phyloP scores from a whole-genome alignment of 2,329 filamentous ascomycete species.

The Monilinia fructicola region DNA sequence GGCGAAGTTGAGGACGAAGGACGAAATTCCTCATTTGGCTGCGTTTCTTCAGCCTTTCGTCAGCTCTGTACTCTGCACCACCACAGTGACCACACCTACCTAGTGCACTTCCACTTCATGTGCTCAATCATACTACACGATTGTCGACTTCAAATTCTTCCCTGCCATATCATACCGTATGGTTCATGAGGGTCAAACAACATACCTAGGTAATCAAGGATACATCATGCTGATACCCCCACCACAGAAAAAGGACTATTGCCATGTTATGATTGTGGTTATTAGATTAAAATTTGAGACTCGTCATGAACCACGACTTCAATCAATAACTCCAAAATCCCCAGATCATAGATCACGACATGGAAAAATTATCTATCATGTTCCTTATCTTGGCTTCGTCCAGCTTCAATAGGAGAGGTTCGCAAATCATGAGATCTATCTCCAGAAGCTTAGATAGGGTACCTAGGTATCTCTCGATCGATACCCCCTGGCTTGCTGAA shows the following conservation, averaged over 20 bases:
- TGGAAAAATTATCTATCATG: neutral
- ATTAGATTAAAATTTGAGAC: conserved; percentile 17
- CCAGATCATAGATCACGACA: conserved; percentile 10
- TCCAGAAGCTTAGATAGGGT: neutral
- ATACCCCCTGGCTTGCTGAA: conserved; percentile 7
- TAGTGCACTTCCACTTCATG: too few relatives aligned
- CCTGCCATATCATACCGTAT: neutral
- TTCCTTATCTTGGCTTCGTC: conserved; percentile 5
- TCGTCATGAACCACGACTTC: conserved; percentile 21
- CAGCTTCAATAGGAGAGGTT: neutral
- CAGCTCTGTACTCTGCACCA: neutral
- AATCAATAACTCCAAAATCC: conserved; percentile 1
- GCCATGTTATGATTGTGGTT: conserved; percentile 2
- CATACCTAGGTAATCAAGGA: conserved; percentile 9
- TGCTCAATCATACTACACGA: neutral
- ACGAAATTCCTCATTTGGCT: neutral
- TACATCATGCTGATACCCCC: neutral
- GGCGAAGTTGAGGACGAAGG: neutral
- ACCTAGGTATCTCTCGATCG: too few relatives aligned
- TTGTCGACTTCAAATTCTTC: neutral
- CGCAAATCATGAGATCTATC: conserved; percentile 10
- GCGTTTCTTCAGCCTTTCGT: neutral
- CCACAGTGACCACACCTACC: too few relatives aligned
- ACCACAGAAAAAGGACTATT: neutral
- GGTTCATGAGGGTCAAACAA: neutral